phyloP scores from a whole-genome alignment of 441 rosid genomes.

The Metrosideros polymorpha region DNA sequence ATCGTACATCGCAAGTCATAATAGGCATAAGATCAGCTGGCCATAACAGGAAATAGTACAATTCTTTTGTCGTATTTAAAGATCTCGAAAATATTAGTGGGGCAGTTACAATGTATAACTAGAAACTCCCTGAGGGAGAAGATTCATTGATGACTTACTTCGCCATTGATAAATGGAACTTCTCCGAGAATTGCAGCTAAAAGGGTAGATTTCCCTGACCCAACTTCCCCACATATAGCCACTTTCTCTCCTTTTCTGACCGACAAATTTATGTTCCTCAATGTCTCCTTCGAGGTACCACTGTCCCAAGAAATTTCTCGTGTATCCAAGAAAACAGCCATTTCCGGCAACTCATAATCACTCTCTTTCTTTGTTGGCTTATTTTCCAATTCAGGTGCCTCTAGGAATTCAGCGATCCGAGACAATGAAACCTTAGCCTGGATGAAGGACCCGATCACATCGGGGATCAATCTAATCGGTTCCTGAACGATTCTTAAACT shows the following conservation, averaged over 20 bases:
- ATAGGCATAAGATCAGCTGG: not conserved
- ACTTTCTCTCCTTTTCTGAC: constrained; percentile 29
- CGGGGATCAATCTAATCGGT: constrained; percentile 32
- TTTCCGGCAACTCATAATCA: not conserved
- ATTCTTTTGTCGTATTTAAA: constrained; percentile 1
- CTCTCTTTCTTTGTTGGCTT: not conserved
- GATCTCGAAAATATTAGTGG: constrained; percentile 19
- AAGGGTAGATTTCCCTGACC: constrained; percentile 53
- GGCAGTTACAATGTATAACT: not conserved
- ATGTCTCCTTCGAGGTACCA: constrained; percentile 8
- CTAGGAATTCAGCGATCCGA: constrained; percentile 24
- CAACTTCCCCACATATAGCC: constrained; percentile 46
- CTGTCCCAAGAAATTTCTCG: constrained; percentile 29
- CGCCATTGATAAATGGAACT: constrained; percentile 31
- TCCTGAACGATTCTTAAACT: constrained; percentile 32
- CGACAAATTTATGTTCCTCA: constrained; percentile 22
- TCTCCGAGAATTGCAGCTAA: constrained; percentile 41
- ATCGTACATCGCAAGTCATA: not conserved
- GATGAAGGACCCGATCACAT: constrained; percentile 20
- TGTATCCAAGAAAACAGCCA: constrained; percentile 14
- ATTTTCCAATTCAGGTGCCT: constrained; percentile 27
- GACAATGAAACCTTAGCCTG: constrained; percentile 36
- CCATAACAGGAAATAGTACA: not conserved
- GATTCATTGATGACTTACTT: constrained; percentile 11
- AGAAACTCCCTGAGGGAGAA: not conserved